phyloP scores from a whole-genome alignment of 768 basidiomycete genomes.

The Heimioporus sp. region DNA sequence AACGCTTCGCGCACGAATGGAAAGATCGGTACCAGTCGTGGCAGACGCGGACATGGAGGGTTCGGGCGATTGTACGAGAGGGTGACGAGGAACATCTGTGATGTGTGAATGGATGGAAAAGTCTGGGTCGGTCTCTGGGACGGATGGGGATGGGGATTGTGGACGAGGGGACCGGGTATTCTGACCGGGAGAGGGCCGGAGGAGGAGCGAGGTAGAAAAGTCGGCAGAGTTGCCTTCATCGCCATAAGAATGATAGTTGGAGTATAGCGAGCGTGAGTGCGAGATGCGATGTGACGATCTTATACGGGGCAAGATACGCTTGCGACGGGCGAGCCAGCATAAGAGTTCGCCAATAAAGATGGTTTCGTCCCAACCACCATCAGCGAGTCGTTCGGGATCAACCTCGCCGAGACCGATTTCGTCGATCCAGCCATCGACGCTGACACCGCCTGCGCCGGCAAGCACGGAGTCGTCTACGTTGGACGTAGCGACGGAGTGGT shows the following conservation, averaged over 20 bases:
- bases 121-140: background rate
- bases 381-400: conserved; percentile 63
- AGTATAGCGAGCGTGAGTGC: conserved; percentile 17
- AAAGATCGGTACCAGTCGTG: conserved; percentile 33
- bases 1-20: conserved; percentile 29
- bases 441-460: conserved; percentile 20
- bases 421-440: conserved; percentile 31
- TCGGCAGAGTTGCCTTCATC: conserved; percentile 17
- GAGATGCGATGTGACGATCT: background rate
- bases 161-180: background rate
- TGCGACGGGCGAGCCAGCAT: conserved; percentile 61
- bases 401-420: conserved; percentile 65
- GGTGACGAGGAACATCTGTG: conserved; percentile 29
- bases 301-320: conserved; percentile 31
- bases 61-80: conserved; percentile 31
- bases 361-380: conserved; percentile 66
- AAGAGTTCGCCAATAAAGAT: conserved; percentile 63
- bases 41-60: conserved; percentile 32
- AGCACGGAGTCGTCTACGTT: conserved; percentile 29
- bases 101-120: conserved; percentile 23
- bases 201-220: conserved; percentile 25
- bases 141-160: background rate
- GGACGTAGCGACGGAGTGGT: background rate
- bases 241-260: conserved; percentile 17
- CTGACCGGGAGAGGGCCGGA: conserved; percentile 17